Percentiles rank a stretch among this genome's conserved stretches.
Conservation (phyloP, 495 filamentous ascomycete genomes). For the Cercophora sp. region DNA sequence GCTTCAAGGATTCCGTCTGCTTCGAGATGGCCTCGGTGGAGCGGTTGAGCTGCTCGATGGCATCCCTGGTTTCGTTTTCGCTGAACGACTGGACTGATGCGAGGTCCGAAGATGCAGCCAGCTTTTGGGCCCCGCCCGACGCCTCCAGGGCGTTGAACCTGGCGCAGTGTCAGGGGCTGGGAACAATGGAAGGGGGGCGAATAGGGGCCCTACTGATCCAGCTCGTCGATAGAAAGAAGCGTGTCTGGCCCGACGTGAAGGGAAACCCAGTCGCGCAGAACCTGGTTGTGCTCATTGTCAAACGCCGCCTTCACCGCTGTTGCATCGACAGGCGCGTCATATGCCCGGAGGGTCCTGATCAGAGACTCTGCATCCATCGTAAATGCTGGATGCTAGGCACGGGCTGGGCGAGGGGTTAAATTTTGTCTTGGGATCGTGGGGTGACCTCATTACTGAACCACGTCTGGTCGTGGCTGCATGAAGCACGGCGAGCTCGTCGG, state of each 20-base stretch:
- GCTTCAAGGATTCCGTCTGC: slow-evolving; percentile 39
- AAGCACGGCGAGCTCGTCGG: background rate
- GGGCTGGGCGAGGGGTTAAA: no score
- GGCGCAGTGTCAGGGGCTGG: slow-evolving; percentile 2
- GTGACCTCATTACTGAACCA: no score
- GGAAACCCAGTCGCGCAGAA: slow-evolving; percentile 36
- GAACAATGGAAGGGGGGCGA: background rate
- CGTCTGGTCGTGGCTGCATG: background rate
- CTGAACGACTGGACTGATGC: slow-evolving; percentile 29
- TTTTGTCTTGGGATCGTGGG: no score
- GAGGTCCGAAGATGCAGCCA: slow-evolving; percentile 34
- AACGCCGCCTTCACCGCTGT: slow-evolving; percentile 28
- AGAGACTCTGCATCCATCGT: slow-evolving; percentile 27
- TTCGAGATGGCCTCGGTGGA: slow-evolving; percentile 44
- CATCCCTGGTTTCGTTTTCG: slow-evolving; percentile 39
- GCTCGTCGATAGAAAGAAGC: slow-evolving; percentile 40
- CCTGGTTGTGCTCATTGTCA: slow-evolving; percentile 15
- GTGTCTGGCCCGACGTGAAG: slow-evolving; percentile 41
- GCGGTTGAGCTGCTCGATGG: slow-evolving; percentile 42
- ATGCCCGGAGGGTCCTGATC: slow-evolving; percentile 21
- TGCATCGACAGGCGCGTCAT: slow-evolving; percentile 28
- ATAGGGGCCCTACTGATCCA: slow-evolving; percentile 30
- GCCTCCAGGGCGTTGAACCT: slow-evolving; percentile 38
- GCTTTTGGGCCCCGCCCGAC: slow-evolving; percentile 32
- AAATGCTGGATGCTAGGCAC: background rate